Percentiles rank a stretch among this genome's conserved stretches.
These are phyloP conservation scores for Aspergillus biplanus DNA, from an alignment of 495 filamentous ascomycete species.

Conservation along the genomic window DNA sequence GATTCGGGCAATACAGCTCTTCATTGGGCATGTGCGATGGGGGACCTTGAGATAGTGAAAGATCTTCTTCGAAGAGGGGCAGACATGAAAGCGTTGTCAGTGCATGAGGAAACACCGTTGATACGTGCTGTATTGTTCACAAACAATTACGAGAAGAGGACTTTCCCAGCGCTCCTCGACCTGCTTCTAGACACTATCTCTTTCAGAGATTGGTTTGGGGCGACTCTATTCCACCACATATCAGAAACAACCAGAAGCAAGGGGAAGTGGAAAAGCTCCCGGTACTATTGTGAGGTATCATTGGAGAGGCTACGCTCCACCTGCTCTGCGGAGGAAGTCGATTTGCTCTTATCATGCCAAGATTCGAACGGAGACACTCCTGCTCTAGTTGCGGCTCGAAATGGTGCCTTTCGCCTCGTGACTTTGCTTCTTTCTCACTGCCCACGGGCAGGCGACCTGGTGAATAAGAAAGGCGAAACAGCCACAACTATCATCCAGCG, in stretches of 20 bases:
- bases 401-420: constrained; percentile 53
- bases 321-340: constrained; percentile 67
- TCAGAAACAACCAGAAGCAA: constrained; percentile 78
- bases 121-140: constrained; percentile 95
- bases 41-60: constrained; percentile 87
- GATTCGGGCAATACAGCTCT: constrained; percentile 85
- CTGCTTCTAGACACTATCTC: constrained; percentile 77
- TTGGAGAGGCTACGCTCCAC: constrained; percentile 78
- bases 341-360: constrained; percentile 68
- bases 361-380: constrained; percentile 89
- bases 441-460: constrained; percentile 75
- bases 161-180: constrained; percentile 79
- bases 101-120: constrained; percentile 87
- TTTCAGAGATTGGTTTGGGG: constrained; percentile 72
- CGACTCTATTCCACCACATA: constrained; percentile 91
- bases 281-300: constrained; percentile 92
- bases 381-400: constrained; percentile 80
- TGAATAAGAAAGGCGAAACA: constrained; percentile 76
- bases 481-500: constrained; percentile 71
- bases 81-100: constrained; percentile 63
- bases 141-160: constrained; percentile 90
- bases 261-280: constrained; percentile 78
- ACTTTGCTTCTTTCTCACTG: constrained; percentile 54
- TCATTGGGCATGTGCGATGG: constrained; percentile 99
- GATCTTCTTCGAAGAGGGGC: constrained; percentile 79